Evolutionary conservation across 1,284 basidiomycete species (phyloP).

Genomic region (Fomitopsis palustris): DNA sequence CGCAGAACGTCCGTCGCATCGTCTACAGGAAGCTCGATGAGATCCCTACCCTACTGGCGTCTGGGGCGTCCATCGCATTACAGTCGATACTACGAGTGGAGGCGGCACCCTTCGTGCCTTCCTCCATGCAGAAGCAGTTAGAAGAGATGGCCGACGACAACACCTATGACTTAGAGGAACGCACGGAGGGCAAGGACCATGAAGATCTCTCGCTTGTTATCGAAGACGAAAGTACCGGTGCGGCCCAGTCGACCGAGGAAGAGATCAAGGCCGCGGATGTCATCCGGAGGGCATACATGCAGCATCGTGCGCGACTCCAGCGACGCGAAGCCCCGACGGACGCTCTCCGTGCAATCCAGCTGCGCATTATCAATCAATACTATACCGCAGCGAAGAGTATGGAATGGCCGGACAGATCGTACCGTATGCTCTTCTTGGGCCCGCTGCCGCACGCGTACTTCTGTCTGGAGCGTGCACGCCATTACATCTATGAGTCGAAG

Average conservation of each 20-base stretch:
- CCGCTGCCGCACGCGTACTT: slow-evolving; percentile 46
- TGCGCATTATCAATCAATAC: slow-evolving; percentile 20
- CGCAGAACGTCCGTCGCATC: slow-evolving; percentile 27
- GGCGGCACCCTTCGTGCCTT: slow-evolving; percentile 20
- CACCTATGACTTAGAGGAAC: not conserved
- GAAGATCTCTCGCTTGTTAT: slow-evolving; percentile 21
- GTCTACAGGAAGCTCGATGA: slow-evolving; percentile 29
- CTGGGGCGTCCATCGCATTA: slow-evolving; percentile 2
- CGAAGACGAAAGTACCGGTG: slow-evolving; percentile 16
- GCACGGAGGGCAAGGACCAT: slow-evolving; percentile 1
- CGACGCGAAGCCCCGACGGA: not conserved
- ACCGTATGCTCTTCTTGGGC: slow-evolving; percentile 44
- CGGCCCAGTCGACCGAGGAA: slow-evolving; percentile 23
- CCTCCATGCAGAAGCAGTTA: not conserved
- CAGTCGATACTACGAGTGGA: slow-evolving; percentile 13
- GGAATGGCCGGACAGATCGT: slow-evolving; percentile 33
- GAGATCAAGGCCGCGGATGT: slow-evolving; percentile 27
- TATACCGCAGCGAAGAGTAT: slow-evolving; percentile 27
- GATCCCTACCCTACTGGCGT: slow-evolving; percentile 16
- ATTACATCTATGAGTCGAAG: slow-evolving; percentile 29
- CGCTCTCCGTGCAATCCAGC: not conserved
- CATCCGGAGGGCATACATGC: slow-evolving; percentile 30
- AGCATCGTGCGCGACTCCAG: not conserved
- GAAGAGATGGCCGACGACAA: not conserved
- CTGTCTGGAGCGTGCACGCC: slow-evolving; percentile 37